Evolutionary conservation across 192 early-diverging fungal genomes (phyloP).

Genomic region (Powellomyces hirtus): DNA sequence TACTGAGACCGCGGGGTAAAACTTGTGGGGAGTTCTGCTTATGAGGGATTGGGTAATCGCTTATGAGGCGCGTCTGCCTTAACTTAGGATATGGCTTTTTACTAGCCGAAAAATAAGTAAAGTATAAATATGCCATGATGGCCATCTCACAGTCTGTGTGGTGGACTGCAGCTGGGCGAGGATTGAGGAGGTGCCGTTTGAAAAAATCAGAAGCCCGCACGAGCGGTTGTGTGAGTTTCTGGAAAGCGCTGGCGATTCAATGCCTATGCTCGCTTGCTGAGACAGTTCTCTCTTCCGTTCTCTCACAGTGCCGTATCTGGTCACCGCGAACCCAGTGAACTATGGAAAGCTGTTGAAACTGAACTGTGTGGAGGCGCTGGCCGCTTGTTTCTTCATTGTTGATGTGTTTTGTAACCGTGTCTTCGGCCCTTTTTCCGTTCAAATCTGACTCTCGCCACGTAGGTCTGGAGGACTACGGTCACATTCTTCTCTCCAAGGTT

Average conservation of each 20-base stretch:
- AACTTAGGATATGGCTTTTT: too few relatives aligned
- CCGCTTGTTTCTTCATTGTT: constrained; percentile 89
- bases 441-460: too few relatives aligned
- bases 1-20: too few relatives aligned
- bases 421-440: too few relatives aligned
- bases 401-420: too few relatives aligned
- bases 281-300: too few relatives aligned
- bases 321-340: constrained; percentile 96
- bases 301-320: constrained; percentile 83
- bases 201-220: constrained; percentile 74
- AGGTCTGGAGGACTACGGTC: constrained; percentile 62
- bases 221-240: constrained; percentile 74
- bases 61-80: too few relatives aligned
- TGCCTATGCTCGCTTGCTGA: too few relatives aligned
- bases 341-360: constrained; percentile 94
- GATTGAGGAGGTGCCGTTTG: constrained; percentile 91
- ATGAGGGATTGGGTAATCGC: too few relatives aligned
- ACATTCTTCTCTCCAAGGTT: constrained; percentile 79
- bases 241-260: neutral
- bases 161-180: constrained; percentile 98
- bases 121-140: too few relatives aligned
- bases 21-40: too few relatives aligned
- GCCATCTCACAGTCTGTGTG: constrained; percentile 80
- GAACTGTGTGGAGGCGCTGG: constrained; percentile 97
- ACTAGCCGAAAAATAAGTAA: too few relatives aligned